Percentiles rank a stretch among this genome's conserved stretches.
These are phyloP conservation scores for Picea glauca DNA, from an alignment of 75 land plant genomes.

Conservation along the genomic window DNA sequence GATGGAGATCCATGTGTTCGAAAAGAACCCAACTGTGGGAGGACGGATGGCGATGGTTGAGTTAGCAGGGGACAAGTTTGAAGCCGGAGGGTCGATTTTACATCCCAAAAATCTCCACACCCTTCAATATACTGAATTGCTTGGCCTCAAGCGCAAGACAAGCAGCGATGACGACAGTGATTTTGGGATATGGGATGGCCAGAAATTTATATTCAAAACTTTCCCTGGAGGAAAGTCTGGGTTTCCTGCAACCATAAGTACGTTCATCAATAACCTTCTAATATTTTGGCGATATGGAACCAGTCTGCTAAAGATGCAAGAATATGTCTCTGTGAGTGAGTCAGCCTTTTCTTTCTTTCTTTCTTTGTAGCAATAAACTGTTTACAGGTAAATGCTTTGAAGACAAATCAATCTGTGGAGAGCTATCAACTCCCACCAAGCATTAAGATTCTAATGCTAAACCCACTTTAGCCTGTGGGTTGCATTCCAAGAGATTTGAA, in stretches of 20 bases:
- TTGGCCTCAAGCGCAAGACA: constrained; percentile 36
- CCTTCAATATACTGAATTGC: constrained; percentile 35
- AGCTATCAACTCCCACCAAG: no score
- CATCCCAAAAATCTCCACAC: constrained; percentile 87
- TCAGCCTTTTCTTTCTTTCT: not conserved
- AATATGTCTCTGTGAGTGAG: constrained; percentile 55
- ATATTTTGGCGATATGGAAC: constrained; percentile 66
- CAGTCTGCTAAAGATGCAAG: constrained; percentile 66
- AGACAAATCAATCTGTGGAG: no score
- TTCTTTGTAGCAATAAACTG: not conserved
- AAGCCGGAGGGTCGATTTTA: constrained; percentile 84
- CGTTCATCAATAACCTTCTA: constrained; percentile 35
- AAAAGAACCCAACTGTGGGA: constrained; percentile 60
- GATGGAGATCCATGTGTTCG: constrained; percentile 51
- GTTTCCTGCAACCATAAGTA: constrained; percentile 26
- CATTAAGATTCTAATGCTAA: no score
- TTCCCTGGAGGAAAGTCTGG: constrained; percentile 17
- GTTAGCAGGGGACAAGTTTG: constrained; percentile 69
- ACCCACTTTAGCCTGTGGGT: no score
- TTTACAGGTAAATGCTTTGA: no score
- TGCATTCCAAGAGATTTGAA: no score
- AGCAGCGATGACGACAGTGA: constrained; percentile 20
- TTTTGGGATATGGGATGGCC: constrained; percentile 95
- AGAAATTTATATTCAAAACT: constrained; percentile 62
- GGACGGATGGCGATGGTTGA: constrained; percentile 84